These are phyloP conservation scores for Glutinoglossum americanum DNA, from an alignment of 495 filamentous ascomycete species.

Conservation along the genomic window DNA sequence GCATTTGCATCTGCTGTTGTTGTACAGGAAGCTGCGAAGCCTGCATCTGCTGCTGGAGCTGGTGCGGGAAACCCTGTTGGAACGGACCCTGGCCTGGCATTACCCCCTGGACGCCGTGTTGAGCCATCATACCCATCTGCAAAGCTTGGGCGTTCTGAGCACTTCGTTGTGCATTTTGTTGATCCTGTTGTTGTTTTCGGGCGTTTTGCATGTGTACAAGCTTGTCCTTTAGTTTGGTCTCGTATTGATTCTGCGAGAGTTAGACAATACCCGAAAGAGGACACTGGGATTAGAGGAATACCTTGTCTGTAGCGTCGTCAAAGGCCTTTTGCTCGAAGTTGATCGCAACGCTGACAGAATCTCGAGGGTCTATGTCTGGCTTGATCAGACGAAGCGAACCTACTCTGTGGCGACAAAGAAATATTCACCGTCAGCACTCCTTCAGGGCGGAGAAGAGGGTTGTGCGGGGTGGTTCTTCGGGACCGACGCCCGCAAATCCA, in stretches of 20 bases:
- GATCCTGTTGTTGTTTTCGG: constrained; percentile 23
- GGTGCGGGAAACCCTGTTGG: constrained; percentile 24
- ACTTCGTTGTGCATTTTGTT: constrained; percentile 20
- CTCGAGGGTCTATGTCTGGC: constrained; percentile 21
- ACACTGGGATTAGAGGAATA: constrained; percentile 7
- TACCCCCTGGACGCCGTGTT: constrained; percentile 11
- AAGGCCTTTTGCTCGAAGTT: constrained; percentile 27
- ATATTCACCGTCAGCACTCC: background rate
- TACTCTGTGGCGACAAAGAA: constrained; percentile 15
- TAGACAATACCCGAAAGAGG: background rate
- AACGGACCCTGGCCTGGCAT: constrained; percentile 21
- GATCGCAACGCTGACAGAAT: constrained; percentile 24
- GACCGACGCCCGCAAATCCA: background rate
- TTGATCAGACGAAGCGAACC: constrained; percentile 29
- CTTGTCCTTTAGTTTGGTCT: constrained; percentile 26
- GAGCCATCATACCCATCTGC: constrained; percentile 10
- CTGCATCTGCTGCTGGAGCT: constrained; percentile 24
- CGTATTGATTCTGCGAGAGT: constrained; percentile 21
- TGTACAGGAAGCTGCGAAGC: background rate
- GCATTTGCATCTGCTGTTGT: constrained; percentile 1
- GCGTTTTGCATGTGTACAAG: constrained; percentile 26
- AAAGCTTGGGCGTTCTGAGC: constrained; percentile 7
- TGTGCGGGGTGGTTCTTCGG: background rate
- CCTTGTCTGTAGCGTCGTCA: constrained; percentile 23
- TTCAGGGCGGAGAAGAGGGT: background rate